These are phyloP conservation scores for Xylaria sp. DNA, from an alignment of 2,329 filamentous ascomycete species.

Conservation along the genomic window DNA sequence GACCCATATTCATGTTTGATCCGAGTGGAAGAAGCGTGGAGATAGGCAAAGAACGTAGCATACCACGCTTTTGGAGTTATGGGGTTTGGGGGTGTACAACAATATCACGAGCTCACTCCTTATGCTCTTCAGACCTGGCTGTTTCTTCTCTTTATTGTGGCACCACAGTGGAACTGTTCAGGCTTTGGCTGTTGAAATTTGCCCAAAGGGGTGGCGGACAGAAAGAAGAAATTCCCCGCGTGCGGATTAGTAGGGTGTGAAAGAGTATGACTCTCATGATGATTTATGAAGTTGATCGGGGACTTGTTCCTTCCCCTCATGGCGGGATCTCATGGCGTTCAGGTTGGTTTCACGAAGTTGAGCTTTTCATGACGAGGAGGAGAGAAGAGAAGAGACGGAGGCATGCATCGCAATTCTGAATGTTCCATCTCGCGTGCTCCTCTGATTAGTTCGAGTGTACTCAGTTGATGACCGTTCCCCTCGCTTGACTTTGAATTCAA, in stretches of 20 bases:
- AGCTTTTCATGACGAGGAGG: slow-evolving; percentile 1
- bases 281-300: slow-evolving; percentile 34
- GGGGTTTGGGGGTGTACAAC: slow-evolving; percentile 22
- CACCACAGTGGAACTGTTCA: not conserved
- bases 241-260: slow-evolving; percentile 23
- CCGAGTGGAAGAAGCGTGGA: slow-evolving; percentile 2
- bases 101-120: slow-evolving; percentile 20
- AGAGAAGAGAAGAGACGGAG: not conserved
- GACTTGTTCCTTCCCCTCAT: slow-evolving; percentile 9
- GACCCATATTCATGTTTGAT: slow-evolving; percentile 8
- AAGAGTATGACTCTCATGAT: slow-evolving; percentile 34
- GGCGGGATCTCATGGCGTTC: slow-evolving; percentile 33
- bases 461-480: slow-evolving; percentile 20
- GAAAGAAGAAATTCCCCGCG: not conserved
- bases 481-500: slow-evolving; percentile 1
- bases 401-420: not conserved
- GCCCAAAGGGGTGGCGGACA: not conserved
- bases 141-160: slow-evolving; percentile 3
- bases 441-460: slow-evolving; percentile 11
- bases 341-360: slow-evolving; percentile 21
- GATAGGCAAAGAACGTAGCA: not conserved
- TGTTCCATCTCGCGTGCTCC: slow-evolving; percentile 16
- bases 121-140: not conserved
- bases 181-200: not conserved
- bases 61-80: slow-evolving; percentile 11